Evolutionary conservation across 31 red algal species (phyloP), one percentile per base, ranked within the genome.

Genomic region (Endocladia muricata): DNA sequence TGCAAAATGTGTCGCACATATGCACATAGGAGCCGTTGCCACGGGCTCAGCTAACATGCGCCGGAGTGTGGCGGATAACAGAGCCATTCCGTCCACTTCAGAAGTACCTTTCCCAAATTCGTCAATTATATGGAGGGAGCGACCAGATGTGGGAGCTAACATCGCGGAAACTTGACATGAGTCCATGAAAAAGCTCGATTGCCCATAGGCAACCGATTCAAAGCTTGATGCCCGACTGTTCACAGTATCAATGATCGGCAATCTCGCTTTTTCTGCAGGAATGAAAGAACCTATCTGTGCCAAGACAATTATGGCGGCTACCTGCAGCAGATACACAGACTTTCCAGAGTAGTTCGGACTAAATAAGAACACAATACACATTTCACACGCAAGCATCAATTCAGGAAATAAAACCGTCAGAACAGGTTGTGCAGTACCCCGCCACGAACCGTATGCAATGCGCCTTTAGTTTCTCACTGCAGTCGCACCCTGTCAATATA

Each of bases 321-420:
- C 82, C 60, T 92, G 85, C 23, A 74, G 42, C 38, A 92, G 57
- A 49, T 90, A 90, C 0, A 87, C 79, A 11, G 84, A 90, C 70
- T 99, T 99, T n/a, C 96, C 96, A n/a, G 87, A 90, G 47, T 83
- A 88, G 55, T 98, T 98, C 48, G 95, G 95, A 21, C 94, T 87
- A 9, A 36, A 30, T 28, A 1, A 32, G 29, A 22, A 22, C 44
- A 19, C 8, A 13, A 49, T 19, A 49, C 19, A 19, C 44, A 49
- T 49, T n/a, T n/a, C n/a, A n/a, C n/a, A n/a, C n/a, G n/a, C n/a
- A n/a, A n/a, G n/a, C n/a, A n/a, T n/a, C n/a, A n/a, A n/a, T n/a
- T n/a, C n/a, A n/a, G n/a, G n/a, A n/a, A n/a, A n/a, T n/a, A n/a
- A n/a, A n/a, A n/a, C n/a, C n/a, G n/a, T n/a, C n/a, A n/a, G n/a